phyloP scores from a whole-genome alignment of 2,329 filamentous ascomycete species.

The Arthrobotrys pseudoclavata region DNA sequence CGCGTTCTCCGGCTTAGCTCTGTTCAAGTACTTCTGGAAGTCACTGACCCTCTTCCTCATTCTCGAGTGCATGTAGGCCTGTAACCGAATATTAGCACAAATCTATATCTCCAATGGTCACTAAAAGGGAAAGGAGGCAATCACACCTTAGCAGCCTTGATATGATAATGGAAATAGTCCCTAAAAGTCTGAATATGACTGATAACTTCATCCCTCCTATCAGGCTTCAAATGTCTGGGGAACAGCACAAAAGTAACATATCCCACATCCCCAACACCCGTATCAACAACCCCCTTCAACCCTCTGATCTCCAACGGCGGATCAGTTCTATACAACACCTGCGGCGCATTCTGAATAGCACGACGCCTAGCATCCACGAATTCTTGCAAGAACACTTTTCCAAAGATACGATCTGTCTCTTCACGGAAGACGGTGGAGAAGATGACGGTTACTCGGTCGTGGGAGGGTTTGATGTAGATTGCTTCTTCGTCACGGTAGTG shows the following conservation, averaged over 20 bases:
- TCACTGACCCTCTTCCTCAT: constrained; percentile 98
- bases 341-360: constrained; percentile 97
- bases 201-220: constrained; percentile 93
- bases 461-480: constrained; percentile 97
- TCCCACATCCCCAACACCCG: constrained; percentile 85
- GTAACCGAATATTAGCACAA: not conserved
- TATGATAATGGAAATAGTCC: constrained; percentile 99
- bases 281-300: constrained; percentile 81
- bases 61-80: constrained; percentile 96
- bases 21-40: constrained; percentile 97
- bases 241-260: constrained; percentile 99
- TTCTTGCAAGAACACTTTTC: constrained; percentile 98
- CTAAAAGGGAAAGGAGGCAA: not conserved
- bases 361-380: constrained; percentile 96
- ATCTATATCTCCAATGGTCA: too few relatives aligned
- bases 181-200: constrained; percentile 99
- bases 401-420: constrained; percentile 96
- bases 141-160: constrained; percentile 91
- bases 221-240: constrained; percentile 89
- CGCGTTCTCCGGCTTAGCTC: constrained; percentile 93
- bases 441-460: constrained; percentile 97
- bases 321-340: constrained; percentile 96
- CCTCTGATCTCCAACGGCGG: constrained; percentile 91
- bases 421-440: constrained; percentile 99
- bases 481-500: constrained; percentile 99